These are phyloP conservation scores for Schizosaccharomyces versatilis DNA, from an alignment of 1,139 yeast species.

Conservation along the genomic window DNA sequence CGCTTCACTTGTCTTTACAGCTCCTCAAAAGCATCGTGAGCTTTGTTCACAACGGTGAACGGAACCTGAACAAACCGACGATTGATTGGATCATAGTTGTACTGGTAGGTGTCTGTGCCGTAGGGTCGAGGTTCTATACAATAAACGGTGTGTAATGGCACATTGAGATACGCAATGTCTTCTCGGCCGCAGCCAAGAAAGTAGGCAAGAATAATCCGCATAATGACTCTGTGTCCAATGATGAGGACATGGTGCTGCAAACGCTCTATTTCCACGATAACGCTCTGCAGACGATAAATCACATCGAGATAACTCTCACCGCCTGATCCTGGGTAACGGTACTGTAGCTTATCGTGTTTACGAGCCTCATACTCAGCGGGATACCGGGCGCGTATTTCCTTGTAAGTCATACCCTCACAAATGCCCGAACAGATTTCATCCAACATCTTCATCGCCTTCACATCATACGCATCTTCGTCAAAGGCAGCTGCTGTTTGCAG, in stretches of 20 bases:
- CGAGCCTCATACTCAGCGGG: constrained; percentile 68
- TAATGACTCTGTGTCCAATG: constrained; percentile 75
- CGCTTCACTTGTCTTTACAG: too few species aligned
- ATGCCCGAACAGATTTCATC: constrained; percentile 86
- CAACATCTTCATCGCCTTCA: constrained; percentile 79
- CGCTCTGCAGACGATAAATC: constrained; percentile 66
- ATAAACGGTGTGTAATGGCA: constrained; percentile 2
- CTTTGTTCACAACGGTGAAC: neutral
- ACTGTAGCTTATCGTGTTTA: constrained; percentile 72
- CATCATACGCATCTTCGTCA: constrained; percentile 39
- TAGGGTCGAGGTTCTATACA: constrained; percentile 2
- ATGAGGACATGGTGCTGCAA: constrained; percentile 70
- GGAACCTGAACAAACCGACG: neutral
- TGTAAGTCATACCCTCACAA: constrained; percentile 78
- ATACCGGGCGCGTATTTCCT: constrained; percentile 44
- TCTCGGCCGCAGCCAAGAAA: constrained; percentile 26
- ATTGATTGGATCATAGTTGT: neutral
- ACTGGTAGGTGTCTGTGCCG: constrained; percentile 1
- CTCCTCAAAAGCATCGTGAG: too few species aligned
- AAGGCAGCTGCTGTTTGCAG: constrained; percentile 59
- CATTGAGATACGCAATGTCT: constrained; percentile 1
- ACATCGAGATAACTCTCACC: constrained; percentile 96
- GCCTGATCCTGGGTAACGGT: constrained; percentile 34
- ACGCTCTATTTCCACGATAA: constrained; percentile 79
- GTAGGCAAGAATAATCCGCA: constrained; percentile 68